Evolutionary conservation across 257 asterid species (phyloP).

Genomic region (Verbascum thapsus): DNA sequence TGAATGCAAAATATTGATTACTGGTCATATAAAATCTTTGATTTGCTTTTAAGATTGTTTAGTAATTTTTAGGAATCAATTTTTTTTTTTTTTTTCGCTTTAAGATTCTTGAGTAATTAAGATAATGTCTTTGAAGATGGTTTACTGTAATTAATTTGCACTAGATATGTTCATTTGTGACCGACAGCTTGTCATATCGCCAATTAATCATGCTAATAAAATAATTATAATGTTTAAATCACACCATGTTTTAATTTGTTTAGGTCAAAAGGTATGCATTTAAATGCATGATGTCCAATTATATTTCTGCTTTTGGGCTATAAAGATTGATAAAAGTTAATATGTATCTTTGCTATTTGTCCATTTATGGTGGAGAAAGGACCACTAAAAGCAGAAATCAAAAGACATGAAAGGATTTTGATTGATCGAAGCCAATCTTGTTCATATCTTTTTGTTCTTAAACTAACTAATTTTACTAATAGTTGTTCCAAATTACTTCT

Average conservation of each 20-base stretch:
- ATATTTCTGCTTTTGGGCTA: constrained; percentile 6
- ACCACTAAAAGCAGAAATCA: constrained; percentile 12
- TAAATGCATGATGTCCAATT: background rate
- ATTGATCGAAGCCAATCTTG: constrained; percentile 14
- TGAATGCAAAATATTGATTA: too few species aligned
- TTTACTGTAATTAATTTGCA: background rate
- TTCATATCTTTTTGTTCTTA: constrained; percentile 21
- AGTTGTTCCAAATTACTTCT: too few species aligned
- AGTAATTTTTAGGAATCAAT: background rate
- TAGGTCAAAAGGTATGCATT: constrained; percentile 8
- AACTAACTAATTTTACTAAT: background rate
- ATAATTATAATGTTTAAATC: background rate
- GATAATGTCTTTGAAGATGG: background rate
- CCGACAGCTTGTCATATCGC: too few species aligned
- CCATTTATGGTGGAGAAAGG: constrained; percentile 25
- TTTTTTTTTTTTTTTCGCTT: background rate
- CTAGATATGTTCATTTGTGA: too few species aligned
- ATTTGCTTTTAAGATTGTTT: too few species aligned
- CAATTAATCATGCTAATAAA: too few species aligned
- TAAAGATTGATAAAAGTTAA: background rate
- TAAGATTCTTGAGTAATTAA: background rate
- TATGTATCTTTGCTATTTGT: background rate
- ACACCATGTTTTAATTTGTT: background rate
- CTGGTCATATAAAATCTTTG: too few species aligned
- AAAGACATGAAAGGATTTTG: constrained; percentile 13